A percentile compares a stretch with the other conserved stretches of the same genome.
Conservation (phyloP, 129 eudicot genomes). For the Arctium minus region DNA sequence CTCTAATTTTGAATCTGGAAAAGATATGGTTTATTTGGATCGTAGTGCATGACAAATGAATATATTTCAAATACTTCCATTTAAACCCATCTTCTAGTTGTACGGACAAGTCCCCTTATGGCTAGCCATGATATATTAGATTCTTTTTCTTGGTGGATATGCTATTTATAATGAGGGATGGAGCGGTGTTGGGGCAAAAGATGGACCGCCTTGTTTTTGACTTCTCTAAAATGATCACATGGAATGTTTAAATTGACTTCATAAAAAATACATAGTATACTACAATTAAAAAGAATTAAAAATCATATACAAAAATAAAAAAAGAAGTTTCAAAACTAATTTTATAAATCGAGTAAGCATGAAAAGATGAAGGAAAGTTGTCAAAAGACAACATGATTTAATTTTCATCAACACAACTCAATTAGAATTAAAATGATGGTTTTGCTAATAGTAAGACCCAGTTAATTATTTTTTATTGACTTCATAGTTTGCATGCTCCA, state of each 20-base stretch:
- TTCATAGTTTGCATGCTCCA: background rate
- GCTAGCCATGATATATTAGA: constrained; percentile 29
- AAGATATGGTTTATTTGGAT: background rate
- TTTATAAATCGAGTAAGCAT: no score
- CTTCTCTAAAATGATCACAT: constrained; percentile 20
- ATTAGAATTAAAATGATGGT: background rate
- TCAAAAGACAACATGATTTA: no score
- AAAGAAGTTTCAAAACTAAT: no score
- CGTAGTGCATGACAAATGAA: constrained; percentile 6
- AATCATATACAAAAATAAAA: background rate
- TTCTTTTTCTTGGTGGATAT: constrained; percentile 24
- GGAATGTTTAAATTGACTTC: constrained; percentile 19
- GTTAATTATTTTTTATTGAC: background rate
- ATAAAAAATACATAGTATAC: background rate
- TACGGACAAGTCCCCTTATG: constrained; percentile 26
- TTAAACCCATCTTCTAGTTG: constrained; percentile 8
- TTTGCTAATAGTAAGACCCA: background rate
- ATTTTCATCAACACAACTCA: no score
- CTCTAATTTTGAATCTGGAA: background rate
- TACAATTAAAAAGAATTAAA: background rate
- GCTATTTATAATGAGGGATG: constrained; percentile 25
- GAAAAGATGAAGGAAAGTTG: no score
- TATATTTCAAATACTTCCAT: background rate
- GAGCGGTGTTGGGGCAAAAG: constrained; percentile 21
- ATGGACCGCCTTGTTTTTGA: constrained; percentile 32